Evolutionary conservation across 2,329 filamentous ascomycete species (phyloP), one percentile per base, ranked within the genome.

Genomic region (Claviceps pusilla): DNA sequence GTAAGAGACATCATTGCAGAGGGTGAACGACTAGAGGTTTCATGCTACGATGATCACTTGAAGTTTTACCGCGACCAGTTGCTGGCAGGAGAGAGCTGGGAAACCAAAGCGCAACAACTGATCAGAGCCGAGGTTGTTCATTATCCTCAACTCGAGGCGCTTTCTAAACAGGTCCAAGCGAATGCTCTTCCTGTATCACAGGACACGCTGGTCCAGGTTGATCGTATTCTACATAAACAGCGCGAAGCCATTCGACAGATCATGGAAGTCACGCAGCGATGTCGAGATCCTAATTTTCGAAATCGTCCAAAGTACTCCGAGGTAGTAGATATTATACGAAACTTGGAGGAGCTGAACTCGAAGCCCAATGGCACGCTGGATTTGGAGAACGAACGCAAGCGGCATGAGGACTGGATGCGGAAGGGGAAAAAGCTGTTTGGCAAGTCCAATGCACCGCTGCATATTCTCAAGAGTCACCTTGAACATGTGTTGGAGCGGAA

Each of bases 351-450:
- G 53, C 77, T 97, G 10, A 95, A 95, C 62, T 95, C 89, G 58
- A 96, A 96, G 65, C 93, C 93, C 0, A 80, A 80, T 45, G 93
- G 93, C 2, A 95, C 91, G 0, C 78, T 94, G 39, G 93, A 98
- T 63, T 78, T 98, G 4, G 93, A 98, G 65, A 90, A 89, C 59
- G 89, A 97, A 67, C 86, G 93, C 59, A 95, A 93, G 65, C 83
- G 88, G 7, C 93, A 97, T 60, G 93, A 98, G 66, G 93, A 98
- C 67, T 98, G 93, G 93, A 98, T 98, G 91, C 81, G 93, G 37
- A 89, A 89, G 63, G 93, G 93, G 51, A 98, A 98, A 72, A 96
- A 96, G 67, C 72, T 98, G 0, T 98, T 98, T 64, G 93, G 93
- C 52, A 98, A 98, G 69, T 93, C 93, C 1, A 98, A 98, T 65